A percentile compares a stretch with the other conserved stretches of the same genome.
phyloP scores from a whole-genome alignment of 2,329 filamentous ascomycete genomes.

The Alternaria longipes region DNA sequence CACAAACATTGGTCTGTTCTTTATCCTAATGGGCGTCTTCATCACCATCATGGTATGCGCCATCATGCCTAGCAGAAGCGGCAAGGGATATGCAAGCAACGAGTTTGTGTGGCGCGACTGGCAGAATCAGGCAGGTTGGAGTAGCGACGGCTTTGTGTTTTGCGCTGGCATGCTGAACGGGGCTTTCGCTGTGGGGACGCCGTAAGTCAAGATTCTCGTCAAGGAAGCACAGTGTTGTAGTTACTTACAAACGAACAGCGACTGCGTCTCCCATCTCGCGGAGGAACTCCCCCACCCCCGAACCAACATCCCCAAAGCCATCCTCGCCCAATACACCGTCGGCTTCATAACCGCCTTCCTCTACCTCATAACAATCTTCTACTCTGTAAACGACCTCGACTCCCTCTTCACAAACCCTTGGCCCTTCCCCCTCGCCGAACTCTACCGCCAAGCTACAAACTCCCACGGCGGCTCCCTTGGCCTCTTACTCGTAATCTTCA shows the following conservation, averaged over 20 bases:
- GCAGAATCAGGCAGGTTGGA: constrained; percentile 58
- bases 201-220: constrained; percentile 40
- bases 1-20: constrained; percentile 64
- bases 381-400: constrained; percentile 67
- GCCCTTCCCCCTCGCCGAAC: constrained; percentile 70
- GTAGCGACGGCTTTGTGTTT: constrained; percentile 69
- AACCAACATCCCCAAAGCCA: constrained; percentile 53
- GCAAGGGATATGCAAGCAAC: constrained; percentile 53
- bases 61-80: constrained; percentile 61
- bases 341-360: constrained; percentile 49
- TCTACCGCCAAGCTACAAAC: constrained; percentile 65
- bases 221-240: neutral
- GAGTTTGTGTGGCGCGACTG: constrained; percentile 59
- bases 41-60: constrained; percentile 65
- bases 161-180: constrained; percentile 73
- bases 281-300: constrained; percentile 57
- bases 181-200: constrained; percentile 72
- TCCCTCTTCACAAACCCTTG: constrained; percentile 60
- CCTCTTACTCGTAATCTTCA: constrained; percentile 62
- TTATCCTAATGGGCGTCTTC: constrained; percentile 63
- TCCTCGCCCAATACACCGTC: constrained; percentile 50
- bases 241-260: constrained; percentile 38
- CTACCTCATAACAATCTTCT: constrained; percentile 59
- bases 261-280: constrained; percentile 71
- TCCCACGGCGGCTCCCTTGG: constrained; percentile 53